Base-by-base conservation (phyloP, 371 early-diverging fungal species). In the Saksenaea oblongispora region DNA sequence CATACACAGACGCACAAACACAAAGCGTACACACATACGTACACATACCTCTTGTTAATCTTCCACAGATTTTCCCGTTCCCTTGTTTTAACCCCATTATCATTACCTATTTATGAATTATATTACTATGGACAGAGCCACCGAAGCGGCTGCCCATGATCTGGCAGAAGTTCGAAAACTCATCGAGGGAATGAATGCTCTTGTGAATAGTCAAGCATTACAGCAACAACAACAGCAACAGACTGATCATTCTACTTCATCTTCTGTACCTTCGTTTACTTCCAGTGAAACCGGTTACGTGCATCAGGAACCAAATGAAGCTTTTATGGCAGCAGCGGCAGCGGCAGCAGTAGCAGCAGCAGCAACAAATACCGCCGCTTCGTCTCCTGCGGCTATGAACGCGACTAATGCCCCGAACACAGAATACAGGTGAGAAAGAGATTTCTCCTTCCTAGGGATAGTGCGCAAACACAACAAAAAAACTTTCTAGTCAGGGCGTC, bases 101-200 rank as follows among this genome's bases (percentile, higher is more conserved):
- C 22, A 22, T 47, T 18, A 7, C 5, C 22, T 22, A 47, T 47
- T 47, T 47, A 47, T 47, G 51, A 47, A 69, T 42, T 67, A 67
- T 35, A 62, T 67, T 22, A 41, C 61, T 44, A 66, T 79, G 76
- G 79, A 79, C 54, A 75, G 79, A 74, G 79, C 76, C 54, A 67
- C 79, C n/a, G 79, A 79, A 68, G 74, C 76, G 62, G 80, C 80
- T 58, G 82, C 79, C 11, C 79, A 74, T 41, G 79, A 82, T 59
- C 62, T 82, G 54, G 82, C 82, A 53, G 79, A 82, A 63, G 79
- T 82, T 14, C 58, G 82, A 58, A 82, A 82, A 57, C 70, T 82
- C 26, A 79, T 82, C 47, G 82, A 82, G 60, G 76, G 79, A 31
- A 82, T 82, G 79, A 81, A 74, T 62, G 76, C 79, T 15, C 64